These are phyloP conservation scores for Candida andamanensis DNA, from an alignment of 805 yeast genomes.

Conservation along the genomic window DNA sequence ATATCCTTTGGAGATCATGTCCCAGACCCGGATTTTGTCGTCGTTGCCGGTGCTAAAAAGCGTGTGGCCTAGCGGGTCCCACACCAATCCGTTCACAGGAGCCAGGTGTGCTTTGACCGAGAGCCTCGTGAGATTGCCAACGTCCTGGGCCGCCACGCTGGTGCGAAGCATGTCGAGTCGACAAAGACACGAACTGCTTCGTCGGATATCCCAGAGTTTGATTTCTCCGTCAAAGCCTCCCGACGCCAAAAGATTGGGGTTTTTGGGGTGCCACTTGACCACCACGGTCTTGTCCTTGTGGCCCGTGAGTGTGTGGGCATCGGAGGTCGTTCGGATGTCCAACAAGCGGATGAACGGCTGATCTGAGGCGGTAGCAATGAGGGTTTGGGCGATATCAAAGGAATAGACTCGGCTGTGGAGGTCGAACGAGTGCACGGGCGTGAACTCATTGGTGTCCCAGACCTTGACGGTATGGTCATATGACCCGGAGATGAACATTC, in stretches of 20 bases:
- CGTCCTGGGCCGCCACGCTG: constrained; percentile 11
- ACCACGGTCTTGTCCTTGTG: constrained; percentile 52
- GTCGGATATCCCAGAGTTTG: constrained; percentile 80
- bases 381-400: constrained; percentile 50
- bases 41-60: constrained; percentile 72
- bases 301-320: constrained; percentile 67
- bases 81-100: constrained; percentile 71
- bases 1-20: constrained; percentile 35
- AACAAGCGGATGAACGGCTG: constrained; percentile 63
- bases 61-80: constrained; percentile 64
- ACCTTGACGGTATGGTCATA: constrained; percentile 72
- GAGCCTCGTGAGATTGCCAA: constrained; percentile 23
- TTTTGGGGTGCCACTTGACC: constrained; percentile 72
- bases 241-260: constrained; percentile 58
- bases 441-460: constrained; percentile 71
- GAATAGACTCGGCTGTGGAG: constrained; percentile 59
- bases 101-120: constrained; percentile 66
- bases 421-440: constrained; percentile 63
- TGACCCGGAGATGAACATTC: constrained; percentile 78
- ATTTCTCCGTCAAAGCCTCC: constrained; percentile 83
- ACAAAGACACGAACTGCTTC: constrained; percentile 58
- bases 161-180: constrained; percentile 56
- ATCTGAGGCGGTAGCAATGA: constrained; percentile 69
- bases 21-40: constrained; percentile 79
- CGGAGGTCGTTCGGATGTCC: constrained; percentile 68